Evolutionary conservation across 1,284 basidiomycete genomes (phyloP).

Genomic region (Sphagnurus paluster): DNA sequence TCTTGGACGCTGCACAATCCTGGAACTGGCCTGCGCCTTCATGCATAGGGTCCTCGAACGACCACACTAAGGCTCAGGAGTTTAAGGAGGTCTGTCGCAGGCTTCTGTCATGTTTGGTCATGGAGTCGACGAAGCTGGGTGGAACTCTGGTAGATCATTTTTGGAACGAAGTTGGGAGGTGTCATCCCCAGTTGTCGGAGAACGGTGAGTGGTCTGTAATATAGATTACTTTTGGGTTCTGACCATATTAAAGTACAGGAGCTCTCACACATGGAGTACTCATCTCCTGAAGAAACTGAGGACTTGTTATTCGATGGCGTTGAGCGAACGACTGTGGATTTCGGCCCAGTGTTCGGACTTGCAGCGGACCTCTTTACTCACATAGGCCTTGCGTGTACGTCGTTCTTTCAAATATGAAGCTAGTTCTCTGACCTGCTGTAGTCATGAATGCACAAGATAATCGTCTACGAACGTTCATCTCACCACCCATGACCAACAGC

Average conservation of each 20-base stretch:
- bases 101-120: slow-evolving; percentile 18
- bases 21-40: slow-evolving; percentile 18
- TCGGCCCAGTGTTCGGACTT: slow-evolving; percentile 21
- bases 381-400: slow-evolving; percentile 24
- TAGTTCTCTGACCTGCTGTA: neutral
- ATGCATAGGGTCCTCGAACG: slow-evolving; percentile 8
- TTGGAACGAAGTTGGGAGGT: slow-evolving; percentile 17
- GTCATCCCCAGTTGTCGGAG: slow-evolving; percentile 19
- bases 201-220: slow-evolving; percentile 16
- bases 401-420: neutral
- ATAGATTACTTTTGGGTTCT: neutral
- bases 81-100: slow-evolving; percentile 14
- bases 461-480: slow-evolving; percentile 12
- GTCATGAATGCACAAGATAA: slow-evolving; percentile 18
- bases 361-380: slow-evolving; percentile 25
- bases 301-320: slow-evolving; percentile 19
- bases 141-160: slow-evolving; percentile 20
- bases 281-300: slow-evolving; percentile 11
- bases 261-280: slow-evolving; percentile 11
- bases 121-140: slow-evolving; percentile 17
- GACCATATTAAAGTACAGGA: slow-evolving; percentile 17
- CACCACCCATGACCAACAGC: slow-evolving; percentile 14
- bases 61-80: slow-evolving; percentile 5
- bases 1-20: slow-evolving; percentile 15
- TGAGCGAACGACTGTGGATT: slow-evolving; percentile 13